Evolutionary conservation across 129 eudicot species (phyloP).

Genomic region (Rutidosis leptorrhynchoides): DNA sequence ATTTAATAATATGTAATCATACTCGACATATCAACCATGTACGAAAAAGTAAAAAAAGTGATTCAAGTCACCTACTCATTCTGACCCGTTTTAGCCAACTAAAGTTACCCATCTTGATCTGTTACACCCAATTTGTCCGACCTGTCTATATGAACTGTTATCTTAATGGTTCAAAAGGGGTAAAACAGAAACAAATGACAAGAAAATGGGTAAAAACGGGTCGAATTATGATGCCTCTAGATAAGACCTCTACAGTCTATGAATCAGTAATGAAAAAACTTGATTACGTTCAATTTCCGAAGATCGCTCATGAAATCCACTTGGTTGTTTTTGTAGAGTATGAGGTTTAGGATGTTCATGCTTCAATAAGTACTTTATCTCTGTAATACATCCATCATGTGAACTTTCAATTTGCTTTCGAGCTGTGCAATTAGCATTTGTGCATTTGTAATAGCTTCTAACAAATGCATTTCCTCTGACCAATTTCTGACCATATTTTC

Average conservation of each 20-base stretch:
- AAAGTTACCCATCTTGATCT: neutral
- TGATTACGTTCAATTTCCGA: constrained; percentile 40
- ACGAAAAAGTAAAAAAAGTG: neutral
- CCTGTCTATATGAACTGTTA: neutral
- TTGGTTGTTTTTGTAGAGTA: constrained; percentile 12
- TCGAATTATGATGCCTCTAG: neutral
- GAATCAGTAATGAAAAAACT: neutral
- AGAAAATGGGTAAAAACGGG: neutral
- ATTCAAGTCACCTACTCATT: neutral
- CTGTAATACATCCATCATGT: constrained; percentile 60
- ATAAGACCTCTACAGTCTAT: neutral
- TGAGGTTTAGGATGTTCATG: constrained; percentile 67
- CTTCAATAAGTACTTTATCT: constrained; percentile 48
- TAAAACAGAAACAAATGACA: neutral
- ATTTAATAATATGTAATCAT: neutral
- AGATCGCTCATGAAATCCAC: constrained; percentile 32
- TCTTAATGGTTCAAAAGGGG: neutral
- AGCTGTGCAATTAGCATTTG: constrained; percentile 51
- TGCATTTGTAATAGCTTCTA: constrained; percentile 76
- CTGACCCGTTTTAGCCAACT: neutral
- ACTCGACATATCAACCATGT: neutral
- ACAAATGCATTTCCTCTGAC: constrained; percentile 56
- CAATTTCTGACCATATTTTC: constrained; percentile 80
- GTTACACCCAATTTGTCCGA: neutral
- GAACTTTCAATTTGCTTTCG: constrained; percentile 80